Evolutionary conservation across 129 eudicot genomes (phyloP), one percentile per base, ranked within the genome.

Genomic region (Chrysanthemum lavandulifolium): DNA sequence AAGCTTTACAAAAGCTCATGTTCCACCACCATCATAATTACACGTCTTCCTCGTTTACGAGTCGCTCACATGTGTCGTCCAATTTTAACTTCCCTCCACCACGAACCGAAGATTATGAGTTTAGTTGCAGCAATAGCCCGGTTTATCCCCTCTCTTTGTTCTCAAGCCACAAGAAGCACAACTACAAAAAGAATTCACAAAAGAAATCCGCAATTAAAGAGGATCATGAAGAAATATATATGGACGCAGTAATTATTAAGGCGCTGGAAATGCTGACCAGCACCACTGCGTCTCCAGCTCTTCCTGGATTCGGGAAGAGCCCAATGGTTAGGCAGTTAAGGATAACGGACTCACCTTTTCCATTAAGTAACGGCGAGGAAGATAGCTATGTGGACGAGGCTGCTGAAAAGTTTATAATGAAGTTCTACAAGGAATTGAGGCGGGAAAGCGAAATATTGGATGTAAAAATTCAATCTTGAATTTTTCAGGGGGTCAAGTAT

Each of bases 261-360:
- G 88, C 84, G 1, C 47, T 85, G 54, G 88, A 85, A 80, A 73
- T 88, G 90, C 10, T 83, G 68, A 40, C 75, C 13, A 85, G 88
- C n/a, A 74, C 79, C 12, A 60, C 77, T n/a, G 75, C 95, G 7
- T 86, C 89, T 13, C 91, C 96, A 40, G 86, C 61, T 10, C 50
- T 82, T 18, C 76, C 78, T 0, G 88, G 88, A 14, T 82, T 84
- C 19, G 86, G 96, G 49, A 76, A 16, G 76, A 86, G 71, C 14
- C 96, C 92, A 3, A 23, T 55, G 82, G 94, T 84, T 52, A 72
- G 91, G 82, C 91, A 85, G 81, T 75, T 90, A 55, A 76, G 96
- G 87, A 33, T 90, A 23, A 90, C 94, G 3, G 96, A 90, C 56
- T 90, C 96, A 2, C 96, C 96, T 7, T 89, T 80, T 70, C 93